These are phyloP conservation scores for Pestalotiopsis sp. DNA, from an alignment of 2,329 filamentous ascomycete genomes.

Conservation along the genomic window DNA sequence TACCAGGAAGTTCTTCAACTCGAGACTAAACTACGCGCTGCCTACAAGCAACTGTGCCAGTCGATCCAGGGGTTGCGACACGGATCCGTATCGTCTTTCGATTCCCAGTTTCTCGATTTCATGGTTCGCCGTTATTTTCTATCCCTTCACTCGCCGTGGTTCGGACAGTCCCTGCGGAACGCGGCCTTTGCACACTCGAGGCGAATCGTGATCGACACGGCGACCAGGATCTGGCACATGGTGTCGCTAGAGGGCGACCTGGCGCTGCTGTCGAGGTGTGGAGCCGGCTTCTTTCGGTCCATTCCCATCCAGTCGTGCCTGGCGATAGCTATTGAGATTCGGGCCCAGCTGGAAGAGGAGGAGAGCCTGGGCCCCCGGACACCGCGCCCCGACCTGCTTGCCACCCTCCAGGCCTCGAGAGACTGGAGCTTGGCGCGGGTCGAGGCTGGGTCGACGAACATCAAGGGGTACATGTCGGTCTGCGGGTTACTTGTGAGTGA, in stretches of 20 bases:
- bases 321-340: constrained; percentile 41
- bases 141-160: constrained; percentile 56
- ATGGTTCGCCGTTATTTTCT: constrained; percentile 55
- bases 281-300: constrained; percentile 42
- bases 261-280: constrained; percentile 36
- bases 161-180: constrained; percentile 38
- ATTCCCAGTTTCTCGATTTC: constrained; percentile 47
- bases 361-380: constrained; percentile 34
- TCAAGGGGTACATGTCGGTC: constrained; percentile 47
- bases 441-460: constrained; percentile 53
- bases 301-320: constrained; percentile 34
- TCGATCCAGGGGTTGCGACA: constrained; percentile 22
- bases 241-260: constrained; percentile 32
- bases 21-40: constrained; percentile 40
- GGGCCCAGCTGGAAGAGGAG: constrained; percentile 40
- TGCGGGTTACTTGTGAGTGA: not conserved
- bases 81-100: constrained; percentile 27
- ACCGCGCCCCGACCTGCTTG: constrained; percentile 41
- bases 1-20: constrained; percentile 46
- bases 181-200: constrained; percentile 50
- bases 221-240: constrained; percentile 48
- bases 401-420: constrained; percentile 41
- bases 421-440: constrained; percentile 42
- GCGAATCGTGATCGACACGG: constrained; percentile 47
- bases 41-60: constrained; percentile 43